Percentiles rank a stretch among this genome's conserved stretches.
Evolutionary conservation across 1,139 yeast species (phyloP).

Genomic region (Scheffersomyces titani): DNA sequence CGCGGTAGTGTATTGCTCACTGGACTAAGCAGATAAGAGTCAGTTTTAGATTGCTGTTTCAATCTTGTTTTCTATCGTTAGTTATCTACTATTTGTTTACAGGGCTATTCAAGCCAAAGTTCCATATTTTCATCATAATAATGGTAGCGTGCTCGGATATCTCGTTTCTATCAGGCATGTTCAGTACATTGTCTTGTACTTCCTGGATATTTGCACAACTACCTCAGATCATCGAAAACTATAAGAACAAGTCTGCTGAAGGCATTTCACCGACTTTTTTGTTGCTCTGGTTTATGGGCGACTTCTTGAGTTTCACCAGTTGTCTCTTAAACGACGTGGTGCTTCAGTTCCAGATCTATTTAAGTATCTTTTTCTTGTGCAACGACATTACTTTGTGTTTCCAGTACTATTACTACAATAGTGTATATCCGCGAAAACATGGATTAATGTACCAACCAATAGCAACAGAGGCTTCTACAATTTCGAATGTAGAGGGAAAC

Average conservation of each 20-base stretch:
- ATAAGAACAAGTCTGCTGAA: constrained; percentile 74
- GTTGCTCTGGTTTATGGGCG: constrained; percentile 82
- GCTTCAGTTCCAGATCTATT: constrained; percentile 70
- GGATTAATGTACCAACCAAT: constrained; percentile 6
- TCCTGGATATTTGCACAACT: constrained; percentile 86
- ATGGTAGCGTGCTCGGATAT: constrained; percentile 17
- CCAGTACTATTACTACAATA: constrained; percentile 75
- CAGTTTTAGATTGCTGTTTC: not conserved
- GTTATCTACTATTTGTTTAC: not conserved
- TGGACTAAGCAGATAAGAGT: not conserved
- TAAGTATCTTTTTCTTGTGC: constrained; percentile 72
- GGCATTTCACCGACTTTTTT: constrained; percentile 83
- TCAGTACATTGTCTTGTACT: constrained; percentile 34
- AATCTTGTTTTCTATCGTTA: not conserved
- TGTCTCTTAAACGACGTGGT: constrained; percentile 74
- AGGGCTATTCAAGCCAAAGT: not conserved
- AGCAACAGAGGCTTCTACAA: constrained; percentile 4
- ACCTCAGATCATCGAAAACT: constrained; percentile 83
- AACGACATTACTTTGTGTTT: constrained; percentile 72
- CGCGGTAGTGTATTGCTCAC: not conserved
- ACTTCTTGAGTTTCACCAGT: constrained; percentile 75
- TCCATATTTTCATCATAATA: not conserved
- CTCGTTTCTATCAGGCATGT: constrained; percentile 26
- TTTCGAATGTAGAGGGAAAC: constrained; percentile 3
- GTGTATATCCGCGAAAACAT: constrained; percentile 31